Conservation (phyloP, 345 rosid species). For the Limnanthes douglasii region DNA sequence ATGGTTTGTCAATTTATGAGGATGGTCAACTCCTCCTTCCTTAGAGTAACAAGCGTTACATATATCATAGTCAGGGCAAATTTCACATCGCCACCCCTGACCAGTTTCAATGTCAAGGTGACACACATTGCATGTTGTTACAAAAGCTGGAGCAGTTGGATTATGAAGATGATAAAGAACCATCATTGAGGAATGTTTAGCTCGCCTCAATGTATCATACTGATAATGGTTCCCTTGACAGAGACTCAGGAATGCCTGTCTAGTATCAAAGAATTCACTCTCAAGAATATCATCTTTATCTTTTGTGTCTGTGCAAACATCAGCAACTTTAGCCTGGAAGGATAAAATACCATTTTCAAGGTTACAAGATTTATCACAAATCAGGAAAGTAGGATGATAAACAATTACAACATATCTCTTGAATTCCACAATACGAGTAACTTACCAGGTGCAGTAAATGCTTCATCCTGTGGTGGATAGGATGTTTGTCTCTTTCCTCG, state of each 20-base stretch:
- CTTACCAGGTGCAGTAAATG: conserved; percentile 70
- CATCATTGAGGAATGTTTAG: conserved; percentile 85
- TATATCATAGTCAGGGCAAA: conserved; percentile 66
- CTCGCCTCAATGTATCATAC: conserved; percentile 85
- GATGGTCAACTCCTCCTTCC: conserved; percentile 32
- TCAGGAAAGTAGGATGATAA: neutral
- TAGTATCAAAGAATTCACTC: conserved; percentile 94
- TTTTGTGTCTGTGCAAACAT: conserved; percentile 60
- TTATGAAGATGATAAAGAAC: conserved; percentile 81
- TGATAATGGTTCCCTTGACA: conserved; percentile 99
- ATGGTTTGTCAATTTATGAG: conserved; percentile 94
- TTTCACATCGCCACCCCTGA: conserved; percentile 84
- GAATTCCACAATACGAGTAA: conserved; percentile 4
- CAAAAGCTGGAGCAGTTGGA: conserved; percentile 81
- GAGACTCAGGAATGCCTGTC: conserved; percentile 97
- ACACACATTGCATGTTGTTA: conserved; percentile 53
- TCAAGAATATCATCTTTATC: conserved; percentile 94
- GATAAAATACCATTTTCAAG: conserved; percentile 12
- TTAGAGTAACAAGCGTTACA: conserved; percentile 66
- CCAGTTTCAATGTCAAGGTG: conserved; percentile 71
- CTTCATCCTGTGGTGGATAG: conserved; percentile 60
- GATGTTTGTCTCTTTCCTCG: conserved; percentile 80
- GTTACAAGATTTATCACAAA: conserved; percentile 1
- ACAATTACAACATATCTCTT: conserved; percentile 2
- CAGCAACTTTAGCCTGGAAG: conserved; percentile 47